Evolutionary conservation across 129 eudicot genomes (phyloP), one percentile per base, ranked within the genome.

Genomic region (Apium graveolens): DNA sequence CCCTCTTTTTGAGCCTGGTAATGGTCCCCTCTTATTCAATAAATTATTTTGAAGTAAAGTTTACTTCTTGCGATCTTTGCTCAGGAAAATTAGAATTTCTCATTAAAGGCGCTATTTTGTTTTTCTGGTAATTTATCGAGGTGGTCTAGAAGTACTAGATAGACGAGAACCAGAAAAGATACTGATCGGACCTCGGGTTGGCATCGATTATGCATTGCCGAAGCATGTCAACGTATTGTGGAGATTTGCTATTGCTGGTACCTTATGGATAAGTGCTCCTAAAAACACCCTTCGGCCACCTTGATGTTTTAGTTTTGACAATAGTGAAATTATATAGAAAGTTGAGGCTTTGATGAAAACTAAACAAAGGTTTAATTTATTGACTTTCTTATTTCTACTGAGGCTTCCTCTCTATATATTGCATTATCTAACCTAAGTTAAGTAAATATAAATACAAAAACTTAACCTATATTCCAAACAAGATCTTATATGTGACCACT

Each of bases 211-310:
- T 83, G 97, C 97, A 66, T 82, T 66, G 74, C 84, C 96, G 9
- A 92, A 90, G 85, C 92, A 91, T 80, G 91, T 87, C 21, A 85
- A 42, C 71, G 96, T 96, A 66, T 76, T 85, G 45, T 95, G 98
- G 98, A 91, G 98, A 84, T 95, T 95, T 49, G 97, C 97, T 5
- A 80, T 91, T 80, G 96, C 94, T 17, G 97, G 85, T 68, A 86
- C 88, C 70, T 86, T 85, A 37, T 95, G 97, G 98, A 88, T n/a
- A n/a, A n/a, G n/a, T n/a, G n/a, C n/a, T n/a, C n/a, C n/a, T n/a
- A n/a, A n/a, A n/a, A n/a, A n/a, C n/a, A n/a, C n/a, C n/a, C n/a
- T n/a, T n/a, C n/a, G n/a, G n/a, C n/a, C n/a, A n/a, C n/a, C n/a
- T n/a, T 95, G 81, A 80, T 76, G 4, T 81, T 70, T 68, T 18